phyloP scores from a whole-genome alignment of 805 yeast genomes.

The Cyberlindnera subsufficiens region DNA sequence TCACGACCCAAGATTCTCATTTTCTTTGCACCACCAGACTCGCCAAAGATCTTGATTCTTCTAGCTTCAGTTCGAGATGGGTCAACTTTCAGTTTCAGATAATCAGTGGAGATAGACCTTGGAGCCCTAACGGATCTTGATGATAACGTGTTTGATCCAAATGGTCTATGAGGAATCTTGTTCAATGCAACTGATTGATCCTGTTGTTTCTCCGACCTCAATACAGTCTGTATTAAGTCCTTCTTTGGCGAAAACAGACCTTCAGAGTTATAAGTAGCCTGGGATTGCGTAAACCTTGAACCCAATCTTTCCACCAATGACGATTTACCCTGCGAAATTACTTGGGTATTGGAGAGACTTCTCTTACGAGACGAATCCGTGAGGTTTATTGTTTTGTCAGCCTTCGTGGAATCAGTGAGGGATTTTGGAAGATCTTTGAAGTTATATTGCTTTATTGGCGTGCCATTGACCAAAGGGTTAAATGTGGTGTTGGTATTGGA shows the following conservation, averaged over 20 bases:
- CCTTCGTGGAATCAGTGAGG: constrained; percentile 27
- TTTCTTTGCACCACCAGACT: constrained; percentile 22
- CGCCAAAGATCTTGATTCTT: constrained; percentile 31
- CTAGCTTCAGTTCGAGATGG: constrained; percentile 38
- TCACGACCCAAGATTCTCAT: constrained; percentile 23
- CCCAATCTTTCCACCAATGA: constrained; percentile 31
- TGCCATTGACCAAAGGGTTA: constrained; percentile 24
- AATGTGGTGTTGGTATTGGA: constrained; percentile 14
- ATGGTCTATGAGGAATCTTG: constrained; percentile 4
- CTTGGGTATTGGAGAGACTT: constrained; percentile 19
- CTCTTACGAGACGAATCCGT: constrained; percentile 17
- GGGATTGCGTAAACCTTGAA: constrained; percentile 26
- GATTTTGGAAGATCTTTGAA: constrained; percentile 33
- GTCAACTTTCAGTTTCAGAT: constrained; percentile 32
- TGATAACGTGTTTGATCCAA: constrained; percentile 9
- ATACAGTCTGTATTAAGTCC: constrained; percentile 16
- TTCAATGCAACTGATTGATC: constrained; percentile 2
- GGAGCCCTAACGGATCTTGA: constrained; percentile 24
- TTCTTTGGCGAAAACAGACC: constrained; percentile 32
- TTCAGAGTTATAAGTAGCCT: constrained; percentile 24
- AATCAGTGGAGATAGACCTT: constrained; percentile 16
- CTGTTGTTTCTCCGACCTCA: constrained; percentile 10
- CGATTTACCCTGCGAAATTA: constrained; percentile 12
- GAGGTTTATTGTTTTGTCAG: constrained; percentile 10
- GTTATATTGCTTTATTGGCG: constrained; percentile 24